Conservation (phyloP, 306 rosid species). For the Gastrolobium bilobum region DNA sequence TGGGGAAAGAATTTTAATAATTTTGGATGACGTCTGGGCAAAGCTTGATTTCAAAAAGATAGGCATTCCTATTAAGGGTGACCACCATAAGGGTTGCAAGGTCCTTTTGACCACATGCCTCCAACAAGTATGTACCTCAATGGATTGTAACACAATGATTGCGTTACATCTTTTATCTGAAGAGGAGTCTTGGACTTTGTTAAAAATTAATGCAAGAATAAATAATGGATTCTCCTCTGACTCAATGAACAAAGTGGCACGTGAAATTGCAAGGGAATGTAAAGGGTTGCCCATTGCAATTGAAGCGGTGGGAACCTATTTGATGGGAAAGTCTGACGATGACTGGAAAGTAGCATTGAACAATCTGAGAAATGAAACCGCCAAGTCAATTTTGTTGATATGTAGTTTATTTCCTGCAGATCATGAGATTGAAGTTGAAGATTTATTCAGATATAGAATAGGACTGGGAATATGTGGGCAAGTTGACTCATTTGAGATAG, state of each 20-base stretch:
- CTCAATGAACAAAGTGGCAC: too few relatives aligned
- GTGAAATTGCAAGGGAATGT: neutral
- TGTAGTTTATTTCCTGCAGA: slow-evolving; percentile 16
- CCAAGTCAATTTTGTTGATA: neutral
- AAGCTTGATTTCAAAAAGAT: slow-evolving; percentile 17
- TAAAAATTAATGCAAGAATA: neutral
- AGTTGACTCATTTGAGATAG: neutral
- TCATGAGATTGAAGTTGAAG: neutral
- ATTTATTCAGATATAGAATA: neutral
- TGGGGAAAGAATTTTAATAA: neutral
- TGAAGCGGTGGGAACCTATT: neutral
- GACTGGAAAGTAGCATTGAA: too few relatives aligned
- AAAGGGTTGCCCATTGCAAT: neutral
- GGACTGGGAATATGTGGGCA: neutral
- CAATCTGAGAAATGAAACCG: neutral
- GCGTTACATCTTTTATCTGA: neutral
- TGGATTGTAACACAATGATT: slow-evolving; percentile 6
- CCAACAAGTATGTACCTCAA: neutral
- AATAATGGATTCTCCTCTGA: neutral
- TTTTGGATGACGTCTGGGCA: slow-evolving; percentile 17
- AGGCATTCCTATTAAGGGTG: slow-evolving; percentile 3
- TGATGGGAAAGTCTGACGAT: neutral
- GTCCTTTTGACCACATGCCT: neutral
- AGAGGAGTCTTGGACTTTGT: slow-evolving; percentile 3
- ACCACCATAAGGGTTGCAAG: neutral